These are phyloP conservation scores for Plasmodium sp. DNA, from an alignment of 169 alveolate genomes.

Conservation along the genomic window DNA sequence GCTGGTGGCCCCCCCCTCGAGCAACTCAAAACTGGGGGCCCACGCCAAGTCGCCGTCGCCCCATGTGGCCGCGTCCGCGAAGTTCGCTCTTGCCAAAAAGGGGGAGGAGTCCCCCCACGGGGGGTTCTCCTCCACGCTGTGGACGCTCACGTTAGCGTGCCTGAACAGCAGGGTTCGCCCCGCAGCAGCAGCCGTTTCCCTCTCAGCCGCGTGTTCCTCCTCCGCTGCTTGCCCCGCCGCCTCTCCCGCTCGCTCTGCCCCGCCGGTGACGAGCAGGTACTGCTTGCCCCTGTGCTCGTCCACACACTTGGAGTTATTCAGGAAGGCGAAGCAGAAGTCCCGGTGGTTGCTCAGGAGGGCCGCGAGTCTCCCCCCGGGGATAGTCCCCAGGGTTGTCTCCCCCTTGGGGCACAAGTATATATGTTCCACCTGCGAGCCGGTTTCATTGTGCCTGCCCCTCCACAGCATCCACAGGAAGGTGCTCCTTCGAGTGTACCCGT, in stretches of 20 bases:
- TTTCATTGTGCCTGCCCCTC: not conserved
- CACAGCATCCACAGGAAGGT: not conserved
- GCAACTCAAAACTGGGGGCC: not conserved
- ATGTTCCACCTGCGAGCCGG: not conserved
- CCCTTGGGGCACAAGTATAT: not conserved
- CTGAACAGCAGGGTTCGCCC: constrained; percentile 5
- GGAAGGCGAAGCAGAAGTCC: constrained; percentile 39
- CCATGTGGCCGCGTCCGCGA: not conserved
- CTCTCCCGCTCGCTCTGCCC: not conserved
- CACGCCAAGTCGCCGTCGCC: not conserved
- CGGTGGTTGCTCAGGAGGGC: constrained; percentile 3
- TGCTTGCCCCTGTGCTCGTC: constrained; percentile 5
- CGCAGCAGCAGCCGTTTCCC: not conserved
- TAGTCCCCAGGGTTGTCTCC: not conserved
- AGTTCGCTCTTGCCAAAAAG: not conserved
- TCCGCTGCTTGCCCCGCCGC: not conserved
- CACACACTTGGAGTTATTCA: not conserved
- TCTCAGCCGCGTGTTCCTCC: too few relatives aligned
- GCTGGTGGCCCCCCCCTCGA: not conserved
- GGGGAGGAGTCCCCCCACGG: not conserved
- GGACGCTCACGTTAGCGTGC: constrained; percentile 3
- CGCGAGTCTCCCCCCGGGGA: not conserved
- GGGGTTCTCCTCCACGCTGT: not conserved
- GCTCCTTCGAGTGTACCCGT: not conserved
- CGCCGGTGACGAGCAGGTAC: constrained; percentile 4